phyloP scores from a whole-genome alignment of 2,329 filamentous ascomycete species.

The Aspergillus caelatus region DNA sequence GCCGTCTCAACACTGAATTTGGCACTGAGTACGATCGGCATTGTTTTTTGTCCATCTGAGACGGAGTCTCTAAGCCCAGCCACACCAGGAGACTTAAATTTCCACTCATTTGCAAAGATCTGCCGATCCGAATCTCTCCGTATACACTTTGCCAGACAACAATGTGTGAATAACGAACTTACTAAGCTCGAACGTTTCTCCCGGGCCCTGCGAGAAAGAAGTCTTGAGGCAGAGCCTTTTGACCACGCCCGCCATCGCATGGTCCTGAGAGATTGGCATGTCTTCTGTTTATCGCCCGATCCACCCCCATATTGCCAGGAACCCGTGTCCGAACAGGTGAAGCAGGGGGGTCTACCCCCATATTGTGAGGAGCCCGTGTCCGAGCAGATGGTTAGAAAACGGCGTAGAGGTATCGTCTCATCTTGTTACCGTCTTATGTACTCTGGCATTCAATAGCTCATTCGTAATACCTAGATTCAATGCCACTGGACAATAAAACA shows the following conservation, averaged over 20 bases:
- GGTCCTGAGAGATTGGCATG: slow-evolving; percentile 20
- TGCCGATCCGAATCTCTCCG: slow-evolving; percentile 20
- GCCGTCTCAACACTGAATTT: slow-evolving; percentile 21
- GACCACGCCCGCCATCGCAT: slow-evolving; percentile 18
- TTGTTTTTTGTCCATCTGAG: slow-evolving; percentile 20
- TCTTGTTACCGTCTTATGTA: slow-evolving; percentile 8
- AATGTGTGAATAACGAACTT: slow-evolving; percentile 21
- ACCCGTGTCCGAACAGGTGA: slow-evolving; percentile 10
- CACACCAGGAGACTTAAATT: slow-evolving; percentile 11
- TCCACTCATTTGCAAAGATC: slow-evolving; percentile 21
- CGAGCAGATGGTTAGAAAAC: slow-evolving; percentile 18
- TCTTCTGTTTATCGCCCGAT: slow-evolving; percentile 17
- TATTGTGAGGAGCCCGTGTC: slow-evolving; percentile 16
- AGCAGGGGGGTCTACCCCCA: slow-evolving; percentile 17
- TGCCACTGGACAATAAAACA: slow-evolving; percentile 14
- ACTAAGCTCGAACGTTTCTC: slow-evolving; percentile 17
- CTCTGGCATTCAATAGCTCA: slow-evolving; percentile 17
- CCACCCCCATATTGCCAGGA: slow-evolving; percentile 22
- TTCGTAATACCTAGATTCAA: slow-evolving; percentile 19
- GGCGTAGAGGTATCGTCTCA: slow-evolving; percentile 22
- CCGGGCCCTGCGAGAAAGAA: slow-evolving; percentile 14
- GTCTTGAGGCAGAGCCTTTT: slow-evolving; percentile 17
- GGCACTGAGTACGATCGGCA: slow-evolving; percentile 14
- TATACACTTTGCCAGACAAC: slow-evolving; percentile 22
- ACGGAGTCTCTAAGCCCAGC: slow-evolving; percentile 17